These are phyloP conservation scores for Cutaneotrichosporon dermatis DNA, from an alignment of 1,284 basidiomycete genomes.

Conservation along the genomic window DNA sequence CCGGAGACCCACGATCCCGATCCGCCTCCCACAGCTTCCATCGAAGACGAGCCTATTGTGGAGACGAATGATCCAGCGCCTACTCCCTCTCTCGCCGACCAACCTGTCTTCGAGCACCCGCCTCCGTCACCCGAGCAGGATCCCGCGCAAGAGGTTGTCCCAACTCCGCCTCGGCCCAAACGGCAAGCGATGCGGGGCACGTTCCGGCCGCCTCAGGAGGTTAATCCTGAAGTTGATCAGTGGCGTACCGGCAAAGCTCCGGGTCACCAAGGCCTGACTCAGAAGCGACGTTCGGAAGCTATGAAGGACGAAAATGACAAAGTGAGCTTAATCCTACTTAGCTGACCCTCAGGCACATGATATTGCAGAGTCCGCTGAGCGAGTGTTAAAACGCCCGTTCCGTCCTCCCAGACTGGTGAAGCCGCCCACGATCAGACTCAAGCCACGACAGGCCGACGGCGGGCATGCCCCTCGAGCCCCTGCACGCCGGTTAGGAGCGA, in stretches of 20 bases:
- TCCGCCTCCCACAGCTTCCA: too few species aligned
- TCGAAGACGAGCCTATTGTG: too few species aligned
- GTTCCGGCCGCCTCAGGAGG: neutral
- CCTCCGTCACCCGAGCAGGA: too few species aligned
- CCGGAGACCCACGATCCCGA: too few species aligned
- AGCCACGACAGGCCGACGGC: neutral
- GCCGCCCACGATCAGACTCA: neutral
- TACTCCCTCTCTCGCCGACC: too few species aligned
- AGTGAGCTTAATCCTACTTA: too few species aligned
- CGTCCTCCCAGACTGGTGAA: constrained; percentile 19
- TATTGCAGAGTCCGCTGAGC: constrained; percentile 10
- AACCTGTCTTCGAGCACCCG: too few species aligned
- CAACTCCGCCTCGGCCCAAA: too few species aligned
- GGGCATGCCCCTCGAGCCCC: neutral
- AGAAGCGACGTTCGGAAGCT: constrained; percentile 4
- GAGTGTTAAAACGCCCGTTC: constrained; percentile 41
- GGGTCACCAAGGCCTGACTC: constrained; percentile 22
- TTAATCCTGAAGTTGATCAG: constrained; percentile 10
- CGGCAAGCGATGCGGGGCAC: neutral
- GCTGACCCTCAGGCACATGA: neutral
- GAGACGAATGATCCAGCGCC: too few species aligned
- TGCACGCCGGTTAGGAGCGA: neutral
- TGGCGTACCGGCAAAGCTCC: constrained; percentile 32
- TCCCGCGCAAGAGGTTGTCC: too few species aligned
- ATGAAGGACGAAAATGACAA: too few species aligned